A percentile compares a stretch with the other conserved stretches of the same genome.
These are phyloP conservation scores for Bipolaris victoriae DNA, from an alignment of 2,329 filamentous ascomycete genomes.

Conservation along the genomic window DNA sequence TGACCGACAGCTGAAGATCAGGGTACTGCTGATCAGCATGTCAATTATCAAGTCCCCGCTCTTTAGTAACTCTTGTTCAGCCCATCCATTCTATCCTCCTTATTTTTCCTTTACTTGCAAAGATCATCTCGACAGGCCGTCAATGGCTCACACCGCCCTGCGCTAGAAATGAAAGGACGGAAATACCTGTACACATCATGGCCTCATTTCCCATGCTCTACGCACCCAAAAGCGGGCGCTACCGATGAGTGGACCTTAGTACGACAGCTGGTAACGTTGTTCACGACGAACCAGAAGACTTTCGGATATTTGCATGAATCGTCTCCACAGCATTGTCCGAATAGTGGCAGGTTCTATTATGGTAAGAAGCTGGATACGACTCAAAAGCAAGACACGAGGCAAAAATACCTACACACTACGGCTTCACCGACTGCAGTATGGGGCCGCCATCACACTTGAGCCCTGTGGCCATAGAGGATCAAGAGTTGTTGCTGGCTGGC, in stretches of 20 bases:
- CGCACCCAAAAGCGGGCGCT: not conserved
- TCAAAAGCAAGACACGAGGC: not conserved
- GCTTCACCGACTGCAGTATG: conserved; percentile 16
- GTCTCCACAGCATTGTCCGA: conserved; percentile 1
- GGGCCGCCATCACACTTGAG: conserved; percentile 22
- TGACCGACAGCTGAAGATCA: not conserved
- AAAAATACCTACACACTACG: conserved; percentile 4
- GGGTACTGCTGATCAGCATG: not conserved
- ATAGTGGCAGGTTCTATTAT: not conserved
- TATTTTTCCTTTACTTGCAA: not conserved
- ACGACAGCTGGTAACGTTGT: not conserved
- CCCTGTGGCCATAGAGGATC: conserved; percentile 10
- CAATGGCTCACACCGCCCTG: conserved; percentile 3
- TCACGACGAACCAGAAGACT: not conserved
- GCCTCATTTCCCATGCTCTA: conserved; percentile 8
- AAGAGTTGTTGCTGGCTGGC: conserved; percentile 16
- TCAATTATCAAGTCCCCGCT: not conserved
- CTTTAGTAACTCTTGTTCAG: too few species aligned
- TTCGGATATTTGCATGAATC: not conserved
- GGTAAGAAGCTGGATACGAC: not conserved
- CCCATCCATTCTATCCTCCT: not conserved
- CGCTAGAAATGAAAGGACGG: conserved; percentile 6
- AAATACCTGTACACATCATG: conserved; percentile 5
- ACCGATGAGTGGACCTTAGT: not conserved
- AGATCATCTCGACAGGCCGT: not conserved